Evolutionary conservation across 2,329 filamentous ascomycete genomes (phyloP).

Genomic region (Venturia pyrina): DNA sequence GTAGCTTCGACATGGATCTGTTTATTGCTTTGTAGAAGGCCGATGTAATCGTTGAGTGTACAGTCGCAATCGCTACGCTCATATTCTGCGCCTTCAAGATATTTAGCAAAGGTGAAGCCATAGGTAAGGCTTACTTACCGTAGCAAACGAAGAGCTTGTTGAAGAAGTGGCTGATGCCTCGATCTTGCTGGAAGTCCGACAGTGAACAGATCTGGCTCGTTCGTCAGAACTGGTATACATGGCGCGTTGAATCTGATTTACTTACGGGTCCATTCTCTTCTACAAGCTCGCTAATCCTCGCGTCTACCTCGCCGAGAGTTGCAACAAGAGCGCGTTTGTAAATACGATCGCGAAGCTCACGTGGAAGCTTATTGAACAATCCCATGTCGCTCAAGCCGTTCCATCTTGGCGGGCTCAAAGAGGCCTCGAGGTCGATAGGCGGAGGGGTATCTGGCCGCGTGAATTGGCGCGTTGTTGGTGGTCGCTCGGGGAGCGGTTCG

Average conservation of each 20-base stretch:
- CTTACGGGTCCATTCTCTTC: background rate
- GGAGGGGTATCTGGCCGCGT: background rate
- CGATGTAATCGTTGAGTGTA: background rate
- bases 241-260: background rate
- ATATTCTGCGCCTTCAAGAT: background rate
- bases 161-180: background rate
- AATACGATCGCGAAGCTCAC: background rate
- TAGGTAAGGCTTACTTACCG: background rate
- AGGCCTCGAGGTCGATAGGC: background rate
- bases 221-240: background rate
- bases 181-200: background rate
- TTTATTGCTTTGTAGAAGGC: background rate
- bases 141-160: background rate
- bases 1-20: background rate
- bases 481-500: background rate
- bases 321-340: background rate
- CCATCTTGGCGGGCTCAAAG: background rate
- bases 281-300: background rate
- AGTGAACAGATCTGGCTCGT: background rate
- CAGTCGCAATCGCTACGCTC: background rate
- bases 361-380: background rate
- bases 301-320: background rate
- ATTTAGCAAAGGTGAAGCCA: background rate
- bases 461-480: background rate
- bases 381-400: background rate